Base-by-base conservation (phyloP, 257 asterid genomes). In the Forsythia suspensa region DNA sequence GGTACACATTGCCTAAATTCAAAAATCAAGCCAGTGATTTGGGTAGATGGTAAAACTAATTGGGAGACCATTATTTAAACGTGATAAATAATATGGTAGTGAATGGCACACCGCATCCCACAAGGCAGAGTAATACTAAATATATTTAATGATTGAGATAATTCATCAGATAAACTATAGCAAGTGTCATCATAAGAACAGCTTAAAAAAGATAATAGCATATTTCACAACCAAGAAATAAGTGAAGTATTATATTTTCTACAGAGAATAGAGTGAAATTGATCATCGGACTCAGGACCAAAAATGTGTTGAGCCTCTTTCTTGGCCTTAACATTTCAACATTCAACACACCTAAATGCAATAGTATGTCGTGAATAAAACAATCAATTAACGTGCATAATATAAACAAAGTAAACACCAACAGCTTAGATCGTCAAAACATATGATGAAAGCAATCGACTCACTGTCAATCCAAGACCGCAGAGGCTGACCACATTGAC, bases 401-500 rank as follows among this genome's bases (percentile, higher is more conserved):
- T 63, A 63, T 63, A 63, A 63, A 63, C 70, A 29, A 63, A 63
- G 29, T 24, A 63, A 24, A 29, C 70, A 63, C 38, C 18, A 63
- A 24, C 70, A 63, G 70, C 70, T 24, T 34, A 11, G 70, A 63
- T 63, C 13, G 13, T 63, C 70, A 29, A 4, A 29, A 63, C 40
- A 63, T 63, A 9, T 21, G 40, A 63, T 29, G 70, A 63, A 65
- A 77, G 42, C 40, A 76, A 74, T 77, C 57, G 29, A 71, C 96
- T 91, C 84, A 91, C 96, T 0, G 95, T 84, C 71, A 94, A 86
- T 82, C 98, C 98, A 71, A 92, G 94, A 51, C 92, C 93, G 66
- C 92, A 84, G 10, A 94, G 88, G 86, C 97, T 94, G 75, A 94
- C 91, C 51, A 91, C 93, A 37, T 88, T 79, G 80, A 92, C 94